Base-by-base conservation (phyloP, 257 asterid genomes). In the Plectranthus barbatus region DNA sequence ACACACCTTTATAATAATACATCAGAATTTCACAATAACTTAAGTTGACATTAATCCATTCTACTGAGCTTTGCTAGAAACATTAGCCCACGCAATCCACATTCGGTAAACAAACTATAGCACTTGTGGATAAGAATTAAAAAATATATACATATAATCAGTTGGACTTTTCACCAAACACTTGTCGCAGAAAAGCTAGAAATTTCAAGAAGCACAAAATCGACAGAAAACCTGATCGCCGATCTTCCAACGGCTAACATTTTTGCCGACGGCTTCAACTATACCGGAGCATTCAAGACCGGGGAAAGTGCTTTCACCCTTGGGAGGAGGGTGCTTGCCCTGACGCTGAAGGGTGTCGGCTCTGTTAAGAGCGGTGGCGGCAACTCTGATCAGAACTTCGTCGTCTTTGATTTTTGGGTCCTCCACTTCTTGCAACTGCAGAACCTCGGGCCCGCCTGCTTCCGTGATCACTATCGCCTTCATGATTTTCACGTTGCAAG, bases 251-350 rank as follows among this genome's bases (percentile, higher is more conserved):
- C 90, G 79, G 2, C 46, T 62, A 50, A 86, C 96, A 37, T 72
- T 66, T 56, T 78, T 83, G 18, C 97, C 99, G 58, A 92, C 88
- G 9, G 95, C 83, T 71, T 86, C 94, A 13, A 92, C 29, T 37
- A 76, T 71, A 0, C 99, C 99, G 59, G 99, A 92, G 74, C 99
- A 92, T 61, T 92, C 99, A n/a, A 92, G 96, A 53, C 99, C 97
- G 0, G 82, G 99, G 57, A 72, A 82, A 67, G 66, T 72, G 26
- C 97, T 89, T 0, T 82, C 95, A 0, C 95, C 96, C 61, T 84
- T 64, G 4, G 86, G 93, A 1, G 95, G 79, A 56, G 95, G 95
- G 64, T 86, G 6, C 67, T 60, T 71, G 13, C 99, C 99, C 80
- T 64, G 80, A 56, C 95, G 86, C 73, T 89, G 99, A 62, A 83